phyloP scores from a whole-genome alignment of 306 rosid species.

The Malus orientalis region DNA sequence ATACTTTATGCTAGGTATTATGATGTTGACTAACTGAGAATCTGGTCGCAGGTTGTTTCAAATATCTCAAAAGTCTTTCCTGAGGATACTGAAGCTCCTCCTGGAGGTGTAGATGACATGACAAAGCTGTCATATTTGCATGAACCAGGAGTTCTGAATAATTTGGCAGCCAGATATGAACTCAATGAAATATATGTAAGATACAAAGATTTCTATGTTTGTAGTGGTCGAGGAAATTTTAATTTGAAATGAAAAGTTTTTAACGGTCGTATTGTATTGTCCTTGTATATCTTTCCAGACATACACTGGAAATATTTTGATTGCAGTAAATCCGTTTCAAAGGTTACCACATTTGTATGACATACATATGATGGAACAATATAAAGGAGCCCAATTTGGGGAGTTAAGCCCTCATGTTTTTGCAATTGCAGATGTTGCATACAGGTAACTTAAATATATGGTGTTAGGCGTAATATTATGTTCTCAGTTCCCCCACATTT shows the following conservation, averaged over 20 bases:
- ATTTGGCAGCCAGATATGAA: conserved; percentile 96
- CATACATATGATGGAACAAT: conserved; percentile 98
- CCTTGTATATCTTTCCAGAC: conserved; percentile 56
- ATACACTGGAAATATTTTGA: conserved; percentile 94
- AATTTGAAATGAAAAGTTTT: conserved; percentile 10
- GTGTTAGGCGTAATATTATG: not conserved
- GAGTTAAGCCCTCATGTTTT: conserved; percentile 99
- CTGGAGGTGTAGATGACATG: conserved; percentile 99
- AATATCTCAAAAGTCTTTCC: conserved; percentile 88
- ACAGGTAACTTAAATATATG: conserved; percentile 51
- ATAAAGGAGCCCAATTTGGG: conserved; percentile 93
- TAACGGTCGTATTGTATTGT: conserved; percentile 18
- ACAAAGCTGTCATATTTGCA: conserved; percentile 97
- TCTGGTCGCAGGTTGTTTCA: conserved; percentile 57
- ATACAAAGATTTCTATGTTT: conserved; percentile 10
- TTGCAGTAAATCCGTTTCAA: conserved; percentile 99
- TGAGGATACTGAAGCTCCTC: conserved; percentile 91
- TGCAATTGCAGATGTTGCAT: conserved; percentile 98
- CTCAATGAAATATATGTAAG: conserved; percentile 97
- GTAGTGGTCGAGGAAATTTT: conserved; percentile 10
- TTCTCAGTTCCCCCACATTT: not conserved
- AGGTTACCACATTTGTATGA: conserved; percentile 92
- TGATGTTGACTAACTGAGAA: conserved; percentile 19
- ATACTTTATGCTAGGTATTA: not conserved
- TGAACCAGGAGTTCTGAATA: conserved; percentile 95